phyloP scores from a whole-genome alignment of 805 yeast genomes.

The Kodamaea jinghongensis region DNA sequence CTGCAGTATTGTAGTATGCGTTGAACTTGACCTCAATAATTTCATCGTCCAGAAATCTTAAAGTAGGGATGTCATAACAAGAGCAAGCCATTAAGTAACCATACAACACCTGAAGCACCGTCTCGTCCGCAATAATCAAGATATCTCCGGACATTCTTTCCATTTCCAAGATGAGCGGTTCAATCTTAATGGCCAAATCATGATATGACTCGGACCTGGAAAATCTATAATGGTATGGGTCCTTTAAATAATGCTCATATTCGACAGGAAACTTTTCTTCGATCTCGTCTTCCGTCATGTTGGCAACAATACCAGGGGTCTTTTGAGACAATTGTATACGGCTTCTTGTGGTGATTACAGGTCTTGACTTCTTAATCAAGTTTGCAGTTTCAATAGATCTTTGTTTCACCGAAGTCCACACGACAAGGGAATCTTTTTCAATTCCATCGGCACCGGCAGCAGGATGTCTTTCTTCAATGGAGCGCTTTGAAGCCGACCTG shows the following conservation, averaged over 20 bases:
- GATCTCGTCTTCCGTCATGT: conserved; percentile 60
- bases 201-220: conserved; percentile 94
- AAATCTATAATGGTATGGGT: conserved; percentile 91
- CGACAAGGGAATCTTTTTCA: conserved; percentile 62
- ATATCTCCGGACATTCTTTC: conserved; percentile 89
- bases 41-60: conserved; percentile 77
- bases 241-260: conserved; percentile 58
- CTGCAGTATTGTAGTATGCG: conserved; percentile 76
- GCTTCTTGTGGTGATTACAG: conserved; percentile 65
- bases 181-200: conserved; percentile 91
- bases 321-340: conserved; percentile 82
- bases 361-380: conserved; percentile 49
- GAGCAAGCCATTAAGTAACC: conserved; percentile 94
- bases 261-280: conserved; percentile 63
- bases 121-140: conserved; percentile 88
- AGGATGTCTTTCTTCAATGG: conserved; percentile 40
- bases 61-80: conserved; percentile 77
- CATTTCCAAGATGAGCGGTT: conserved; percentile 89
- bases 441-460: conserved; percentile 56
- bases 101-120: conserved; percentile 82
- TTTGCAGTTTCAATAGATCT: conserved; percentile 80
- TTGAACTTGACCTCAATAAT: conserved; percentile 84
- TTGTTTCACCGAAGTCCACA: conserved; percentile 93
- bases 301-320: conserved; percentile 86
- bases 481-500: conserved; percentile 13